Evolutionary conservation across 768 basidiomycete genomes (phyloP).

Genomic region (Xanthoconium stramineum): DNA sequence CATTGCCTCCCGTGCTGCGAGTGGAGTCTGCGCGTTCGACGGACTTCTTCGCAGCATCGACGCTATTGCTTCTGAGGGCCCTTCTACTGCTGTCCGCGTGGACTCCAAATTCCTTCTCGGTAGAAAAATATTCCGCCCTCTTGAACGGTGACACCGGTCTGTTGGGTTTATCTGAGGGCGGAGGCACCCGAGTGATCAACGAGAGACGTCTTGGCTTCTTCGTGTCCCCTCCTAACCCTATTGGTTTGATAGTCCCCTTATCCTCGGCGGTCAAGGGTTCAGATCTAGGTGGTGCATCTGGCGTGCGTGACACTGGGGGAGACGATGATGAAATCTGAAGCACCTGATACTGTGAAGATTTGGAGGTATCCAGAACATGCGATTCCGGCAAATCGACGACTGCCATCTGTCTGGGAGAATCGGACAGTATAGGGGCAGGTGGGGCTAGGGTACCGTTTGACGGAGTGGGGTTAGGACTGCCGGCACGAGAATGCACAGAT

Average conservation of each 20-base stretch:
- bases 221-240: background rate
- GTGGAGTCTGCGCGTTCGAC: conserved; percentile 54
- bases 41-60: conserved; percentile 31
- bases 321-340: conserved; percentile 1
- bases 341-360: conserved; percentile 5
- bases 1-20: conserved; percentile 53
- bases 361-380: background rate
- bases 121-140: conserved; percentile 11
- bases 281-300: background rate
- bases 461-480: conserved; percentile 14
- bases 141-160: conserved; percentile 22
- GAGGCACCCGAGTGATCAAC: conserved; percentile 18
- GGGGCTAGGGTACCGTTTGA: conserved; percentile 1
- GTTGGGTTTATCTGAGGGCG: conserved; percentile 14
- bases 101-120: conserved; percentile 35
- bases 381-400: conserved; percentile 4
- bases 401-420: conserved; percentile 22
- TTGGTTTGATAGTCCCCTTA: background rate
- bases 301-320: background rate
- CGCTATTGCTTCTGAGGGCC: conserved; percentile 26
- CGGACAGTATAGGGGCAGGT: conserved; percentile 10
- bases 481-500: conserved; percentile 10
- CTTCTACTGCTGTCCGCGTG: conserved; percentile 17
- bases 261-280: background rate
- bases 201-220: conserved; percentile 22